Base-by-base conservation (phyloP, 164 flowering plant species). In the Platanus orientalis region DNA sequence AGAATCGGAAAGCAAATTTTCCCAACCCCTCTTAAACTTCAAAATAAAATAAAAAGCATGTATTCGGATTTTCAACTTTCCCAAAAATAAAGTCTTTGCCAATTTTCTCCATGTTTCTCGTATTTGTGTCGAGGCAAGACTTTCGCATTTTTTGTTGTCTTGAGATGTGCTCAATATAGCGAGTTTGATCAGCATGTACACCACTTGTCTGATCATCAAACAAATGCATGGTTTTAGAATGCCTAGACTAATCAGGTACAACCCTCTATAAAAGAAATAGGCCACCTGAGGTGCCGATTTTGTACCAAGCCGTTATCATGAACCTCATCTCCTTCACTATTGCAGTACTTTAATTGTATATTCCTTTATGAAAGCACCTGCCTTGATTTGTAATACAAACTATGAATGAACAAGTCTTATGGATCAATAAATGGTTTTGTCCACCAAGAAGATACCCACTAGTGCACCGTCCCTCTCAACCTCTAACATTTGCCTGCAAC, bases 211-310 rank as follows among this genome's bases (percentile, higher is more conserved):
- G n/a, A n/a, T n/a, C n/a, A n/a, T n/a, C n/a, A n/a, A n/a, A n/a
- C n/a, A n/a, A n/a, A 77, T 73, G 50, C 73, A 77, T 2, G 77
- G 80, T 40, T 77, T 77, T 19, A 77, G 56, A 14, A 73, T 20
- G 1, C 49, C 25, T 0, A 75, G 80, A 29, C 14, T 64, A 24
- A 70, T 60, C 12, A 65, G 73, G 30, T 77, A 68, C 14, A 73
- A 76, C 32, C 78, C 76, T 49, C 75, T 66, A 0, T 71, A 75
- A 47, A 69, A 73, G 65, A 71, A 73, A 44, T 10, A 5, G 13
- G 79, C 73, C 32, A 75, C 73, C 27, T 71, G 69, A 47, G 78
- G 81, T 17, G 81, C 71, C 28, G 74, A 70, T 48, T 60, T 64
- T 25, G 58, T 58, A 16, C 69, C 72, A 34, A 69, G n/a, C 59